These are phyloP conservation scores for Aspergillus bertholletiae DNA, from an alignment of 495 filamentous ascomycete genomes.

Conservation along the genomic window DNA sequence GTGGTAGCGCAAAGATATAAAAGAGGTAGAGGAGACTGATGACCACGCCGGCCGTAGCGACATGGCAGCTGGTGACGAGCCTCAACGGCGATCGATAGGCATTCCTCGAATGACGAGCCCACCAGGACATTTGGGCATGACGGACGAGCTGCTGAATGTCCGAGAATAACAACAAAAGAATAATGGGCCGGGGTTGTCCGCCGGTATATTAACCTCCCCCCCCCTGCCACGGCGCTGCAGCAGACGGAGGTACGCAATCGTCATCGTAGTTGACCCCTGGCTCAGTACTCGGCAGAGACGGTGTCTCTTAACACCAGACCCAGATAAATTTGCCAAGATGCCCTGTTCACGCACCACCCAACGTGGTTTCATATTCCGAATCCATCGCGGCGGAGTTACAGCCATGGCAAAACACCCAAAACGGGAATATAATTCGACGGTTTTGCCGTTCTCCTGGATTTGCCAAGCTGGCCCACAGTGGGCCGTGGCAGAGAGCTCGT, in stretches of 20 bases:
- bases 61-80: slow-evolving; percentile 15
- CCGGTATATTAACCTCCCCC: background rate
- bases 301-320: background rate
- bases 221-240: background rate
- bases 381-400: background rate
- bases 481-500: background rate
- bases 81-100: slow-evolving; percentile 18
- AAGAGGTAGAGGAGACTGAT: slow-evolving; percentile 24
- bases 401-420: background rate
- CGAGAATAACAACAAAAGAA: background rate
- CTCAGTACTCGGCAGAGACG: background rate
- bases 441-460: background rate
- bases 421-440: background rate
- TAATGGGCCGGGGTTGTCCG: background rate
- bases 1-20: slow-evolving; percentile 25
- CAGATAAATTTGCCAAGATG: background rate
- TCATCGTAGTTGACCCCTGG: background rate
- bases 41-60: slow-evolving; percentile 7
- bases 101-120: slow-evolving; percentile 18
- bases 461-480: background rate
- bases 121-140: slow-evolving; percentile 31
- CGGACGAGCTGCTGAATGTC: background rate
- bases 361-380: background rate
- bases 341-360: background rate
- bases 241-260: background rate